Conservation (phyloP, 192 early-diverging fungal genomes). For the Backusella psychrophila region DNA sequence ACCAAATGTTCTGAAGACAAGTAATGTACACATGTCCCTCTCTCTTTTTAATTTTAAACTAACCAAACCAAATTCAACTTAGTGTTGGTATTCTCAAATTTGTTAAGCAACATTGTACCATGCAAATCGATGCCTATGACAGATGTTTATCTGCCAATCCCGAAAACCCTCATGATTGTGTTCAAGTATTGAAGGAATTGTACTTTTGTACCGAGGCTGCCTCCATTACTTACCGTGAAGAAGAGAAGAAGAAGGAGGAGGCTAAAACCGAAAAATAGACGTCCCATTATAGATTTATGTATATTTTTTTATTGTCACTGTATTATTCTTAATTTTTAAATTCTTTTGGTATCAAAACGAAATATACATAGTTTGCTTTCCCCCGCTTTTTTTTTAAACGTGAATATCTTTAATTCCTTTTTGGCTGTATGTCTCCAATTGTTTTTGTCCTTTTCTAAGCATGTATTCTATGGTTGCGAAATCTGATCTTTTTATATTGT, state of each 20-base stretch:
- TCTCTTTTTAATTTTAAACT: background rate
- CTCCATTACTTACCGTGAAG: conserved; percentile 28
- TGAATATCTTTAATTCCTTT: conserved; percentile 63
- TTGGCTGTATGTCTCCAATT: conserved; percentile 59
- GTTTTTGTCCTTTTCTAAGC: conserved; percentile 59
- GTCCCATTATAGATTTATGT: background rate
- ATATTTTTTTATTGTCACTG: background rate
- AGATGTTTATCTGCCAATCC: conserved; percentile 47
- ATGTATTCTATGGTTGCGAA: conserved; percentile 71
- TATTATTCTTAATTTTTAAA: background rate
- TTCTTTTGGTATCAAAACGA: background rate
- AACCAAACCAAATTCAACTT: background rate
- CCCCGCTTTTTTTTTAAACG: conserved; percentile 10
- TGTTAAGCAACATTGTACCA: conserved; percentile 54
- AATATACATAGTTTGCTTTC: conserved; percentile 15
- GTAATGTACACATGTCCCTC: conserved; percentile 26
- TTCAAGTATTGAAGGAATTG: conserved; percentile 47
- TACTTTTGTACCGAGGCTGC: conserved; percentile 54
- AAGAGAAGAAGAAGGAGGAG: conserved; percentile 15
- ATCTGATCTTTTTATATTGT: conserved; percentile 56
- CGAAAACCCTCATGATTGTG: conserved; percentile 47
- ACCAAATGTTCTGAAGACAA: conserved; percentile 61
- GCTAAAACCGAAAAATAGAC: background rate
- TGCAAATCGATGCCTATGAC: conserved; percentile 52
- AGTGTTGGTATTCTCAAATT: conserved; percentile 57